phyloP scores from a whole-genome alignment of 2,329 filamentous ascomycete species.

The Pseudogymnoascus sp. region DNA sequence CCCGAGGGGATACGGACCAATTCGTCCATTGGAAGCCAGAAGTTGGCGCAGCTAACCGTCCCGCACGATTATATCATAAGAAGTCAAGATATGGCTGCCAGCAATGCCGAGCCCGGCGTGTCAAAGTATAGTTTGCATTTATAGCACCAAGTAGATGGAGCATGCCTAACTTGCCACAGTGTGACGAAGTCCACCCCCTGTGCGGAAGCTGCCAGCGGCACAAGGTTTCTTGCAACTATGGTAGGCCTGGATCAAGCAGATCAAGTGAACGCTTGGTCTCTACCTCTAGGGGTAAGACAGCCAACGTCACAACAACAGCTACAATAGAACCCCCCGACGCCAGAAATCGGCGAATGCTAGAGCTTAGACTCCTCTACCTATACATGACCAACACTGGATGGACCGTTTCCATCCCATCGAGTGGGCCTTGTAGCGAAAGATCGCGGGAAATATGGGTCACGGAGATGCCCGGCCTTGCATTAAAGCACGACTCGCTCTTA shows the following conservation, averaged over 20 bases:
- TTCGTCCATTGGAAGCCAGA: background rate
- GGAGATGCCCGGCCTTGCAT: conserved; percentile 13
- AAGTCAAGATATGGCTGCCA: conserved; percentile 27
- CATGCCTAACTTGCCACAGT: conserved; percentile 12
- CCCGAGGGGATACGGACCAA: background rate
- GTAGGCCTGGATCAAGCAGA: conserved; percentile 6
- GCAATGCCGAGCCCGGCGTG: conserved; percentile 25
- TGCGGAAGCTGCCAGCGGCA: conserved; percentile 18
- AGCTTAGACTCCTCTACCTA: conserved; percentile 19
- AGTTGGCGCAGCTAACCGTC: background rate
- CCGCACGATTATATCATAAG: conserved; percentile 25
- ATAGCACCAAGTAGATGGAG: conserved; percentile 15
- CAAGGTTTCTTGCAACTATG: conserved; percentile 16
- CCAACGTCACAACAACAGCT: background rate
- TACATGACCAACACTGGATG: conserved; percentile 15
- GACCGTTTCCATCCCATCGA: conserved; percentile 8
- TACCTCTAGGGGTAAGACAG: background rate
- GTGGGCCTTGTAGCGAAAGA: background rate
- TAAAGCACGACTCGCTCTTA: conserved; percentile 16
- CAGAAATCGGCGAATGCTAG: conserved; percentile 14
- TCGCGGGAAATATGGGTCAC: conserved; percentile 7
- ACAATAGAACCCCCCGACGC: conserved; percentile 12
- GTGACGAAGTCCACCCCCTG: conserved; percentile 19
- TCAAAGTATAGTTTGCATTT: conserved; percentile 21
- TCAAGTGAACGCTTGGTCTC: conserved; percentile 2